These are phyloP conservation scores for Populus davidiana DNA, from an alignment of 345 rosid species.

Conservation along the genomic window DNA sequence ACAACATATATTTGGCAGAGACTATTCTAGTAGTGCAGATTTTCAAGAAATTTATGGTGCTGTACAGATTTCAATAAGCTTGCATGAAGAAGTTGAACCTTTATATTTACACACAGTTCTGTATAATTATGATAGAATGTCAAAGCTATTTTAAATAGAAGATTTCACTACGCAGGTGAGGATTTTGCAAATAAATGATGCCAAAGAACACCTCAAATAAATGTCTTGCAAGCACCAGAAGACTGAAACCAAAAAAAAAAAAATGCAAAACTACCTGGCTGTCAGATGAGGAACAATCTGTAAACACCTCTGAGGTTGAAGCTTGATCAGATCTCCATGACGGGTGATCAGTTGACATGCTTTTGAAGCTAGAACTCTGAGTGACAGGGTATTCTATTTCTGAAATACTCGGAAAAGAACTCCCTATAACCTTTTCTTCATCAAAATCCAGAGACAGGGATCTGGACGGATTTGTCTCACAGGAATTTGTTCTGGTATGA, in stretches of 20 bases:
- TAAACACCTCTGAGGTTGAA: conserved; percentile 45
- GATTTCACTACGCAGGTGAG: background rate
- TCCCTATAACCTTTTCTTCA: conserved; percentile 29
- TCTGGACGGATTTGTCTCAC: conserved; percentile 37
- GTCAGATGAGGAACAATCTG: conserved; percentile 42
- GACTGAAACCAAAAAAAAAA: conserved; percentile 4
- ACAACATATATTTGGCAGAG: background rate
- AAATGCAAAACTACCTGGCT: conserved; percentile 44
- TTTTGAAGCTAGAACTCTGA: conserved; percentile 40
- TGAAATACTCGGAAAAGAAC: conserved; percentile 37
- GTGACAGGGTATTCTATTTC: conserved; percentile 33
- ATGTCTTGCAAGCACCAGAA: background rate
- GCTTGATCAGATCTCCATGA: conserved; percentile 51
- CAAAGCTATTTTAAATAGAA: background rate
- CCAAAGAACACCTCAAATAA: too few relatives aligned
- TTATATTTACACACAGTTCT: background rate
- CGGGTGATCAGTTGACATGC: conserved; percentile 40
- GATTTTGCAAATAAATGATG: background rate
- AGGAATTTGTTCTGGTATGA: conserved; percentile 37
- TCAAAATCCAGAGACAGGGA: conserved; percentile 43
- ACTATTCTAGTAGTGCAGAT: background rate
- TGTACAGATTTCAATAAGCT: background rate
- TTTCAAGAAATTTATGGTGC: background rate
- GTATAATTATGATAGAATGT: background rate
- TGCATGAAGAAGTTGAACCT: background rate